Evolutionary conservation across 805 yeast genomes (phyloP), one percentile per base, ranked within the genome.

Genomic region (Grigorovia transvaalensis): DNA sequence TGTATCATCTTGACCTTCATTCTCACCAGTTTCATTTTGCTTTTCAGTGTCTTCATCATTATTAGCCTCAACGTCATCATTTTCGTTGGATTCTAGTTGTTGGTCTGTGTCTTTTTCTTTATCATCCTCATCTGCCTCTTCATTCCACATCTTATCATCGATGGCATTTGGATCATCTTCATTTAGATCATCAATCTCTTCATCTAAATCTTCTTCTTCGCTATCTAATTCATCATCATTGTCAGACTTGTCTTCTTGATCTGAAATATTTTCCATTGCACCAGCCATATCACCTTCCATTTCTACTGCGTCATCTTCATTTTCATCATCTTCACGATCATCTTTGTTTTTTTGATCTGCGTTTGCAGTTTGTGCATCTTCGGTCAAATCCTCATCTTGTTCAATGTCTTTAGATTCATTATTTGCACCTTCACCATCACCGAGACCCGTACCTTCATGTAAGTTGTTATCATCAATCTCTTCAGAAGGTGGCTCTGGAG

Each of bases 251-350:
- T 77, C 76, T 19, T 81, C 85, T 63, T 82, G 84, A 51, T 79
- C 84, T 9, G 89, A 81, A 13, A 81, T 75, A 57, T 90, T 89
- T 67, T 91, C 96, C 9, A 84, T 67, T 29, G 88, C 82, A 51
- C 99, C 99, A 23, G 93, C 96, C 95, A 93, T 88, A 60, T 93
- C 98, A 40, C 97, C 96, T 60, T 90, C 96, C 65, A 90, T 86
- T 48, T 88, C 96, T 46, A 87, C 89, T 5, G 97, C 97, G 65
- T 88, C 88, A 49, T 88, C 80, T 20, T 52, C 52, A 23, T 62
- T 62, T n/a, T 84, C 84, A 9, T 81, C 83, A 20, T 73, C 71
- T 11, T 76, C 74, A 4, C 55, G 49, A 29, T 80, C 76, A 6
- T 81, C 78, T n/a, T 81, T 76, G 20, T 85, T 79, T 41, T 84